Evolutionary conservation across 106 monocot species (phyloP).

Genomic region (Dioscorea zingiberensis): DNA sequence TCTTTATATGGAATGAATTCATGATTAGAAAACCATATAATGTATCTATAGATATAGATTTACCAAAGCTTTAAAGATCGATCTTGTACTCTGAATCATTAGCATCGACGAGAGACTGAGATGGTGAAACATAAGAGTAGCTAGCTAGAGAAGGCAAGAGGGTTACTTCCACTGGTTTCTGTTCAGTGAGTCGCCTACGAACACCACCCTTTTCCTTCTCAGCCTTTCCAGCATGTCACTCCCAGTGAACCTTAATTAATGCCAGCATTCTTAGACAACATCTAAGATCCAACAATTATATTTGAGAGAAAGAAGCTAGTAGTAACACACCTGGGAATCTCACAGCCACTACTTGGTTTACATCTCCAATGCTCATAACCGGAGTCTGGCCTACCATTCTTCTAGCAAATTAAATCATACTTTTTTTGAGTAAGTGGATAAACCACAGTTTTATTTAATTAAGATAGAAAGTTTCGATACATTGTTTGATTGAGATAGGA

Average conservation of each 20-base stretch:
- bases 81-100: conserved; percentile 8
- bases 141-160: conserved; percentile 47
- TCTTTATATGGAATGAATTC: not conserved
- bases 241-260: conserved; percentile 38
- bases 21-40: not conserved
- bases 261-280: no score
- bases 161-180: conserved; percentile 74
- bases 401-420: no score
- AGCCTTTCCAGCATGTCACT: conserved; percentile 36
- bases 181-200: conserved; percentile 61
- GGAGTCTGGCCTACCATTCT: conserved; percentile 26
- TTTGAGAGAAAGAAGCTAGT: no score
- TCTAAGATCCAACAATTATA: no score
- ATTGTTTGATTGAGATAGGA: no score
- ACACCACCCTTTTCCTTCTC: conserved; percentile 46
- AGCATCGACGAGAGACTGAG: conserved; percentile 2
- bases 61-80: conserved; percentile 24
- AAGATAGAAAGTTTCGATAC: no score
- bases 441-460: no score
- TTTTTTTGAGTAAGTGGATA: no score
- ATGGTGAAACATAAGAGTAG: conserved; percentile 1
- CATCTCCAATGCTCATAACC: conserved; percentile 41
- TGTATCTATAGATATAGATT: no score
- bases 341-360: conserved; percentile 25
- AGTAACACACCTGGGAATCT: no score